Conservation (phyloP, 805 yeast species). For the Cyberlindnera petersonii region DNA sequence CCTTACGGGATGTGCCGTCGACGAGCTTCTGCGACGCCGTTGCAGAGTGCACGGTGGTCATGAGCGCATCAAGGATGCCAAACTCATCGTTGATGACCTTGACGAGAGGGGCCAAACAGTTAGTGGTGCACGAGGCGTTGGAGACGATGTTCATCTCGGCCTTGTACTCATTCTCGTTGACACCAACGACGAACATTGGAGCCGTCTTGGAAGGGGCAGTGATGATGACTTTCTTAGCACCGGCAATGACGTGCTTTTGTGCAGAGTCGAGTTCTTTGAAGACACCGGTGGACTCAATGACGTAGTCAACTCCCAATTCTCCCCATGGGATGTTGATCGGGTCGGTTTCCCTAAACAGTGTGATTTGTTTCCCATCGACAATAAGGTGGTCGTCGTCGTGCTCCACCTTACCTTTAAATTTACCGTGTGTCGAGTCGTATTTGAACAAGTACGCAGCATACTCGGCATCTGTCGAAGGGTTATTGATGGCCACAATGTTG, state of each 20-base stretch:
- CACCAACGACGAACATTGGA: constrained; percentile 73
- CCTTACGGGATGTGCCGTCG: constrained; percentile 75
- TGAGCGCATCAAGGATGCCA: constrained; percentile 70
- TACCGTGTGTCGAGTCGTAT: constrained; percentile 71
- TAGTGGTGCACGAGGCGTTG: constrained; percentile 72
- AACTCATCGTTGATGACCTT: constrained; percentile 61
- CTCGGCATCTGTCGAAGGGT: constrained; percentile 64
- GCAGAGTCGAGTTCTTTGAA: constrained; percentile 63
- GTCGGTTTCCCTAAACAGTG: constrained; percentile 61
- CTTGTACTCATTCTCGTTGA: constrained; percentile 57
- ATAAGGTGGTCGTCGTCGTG: constrained; percentile 48
- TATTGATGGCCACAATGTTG: constrained; percentile 63
- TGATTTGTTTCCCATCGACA: constrained; percentile 48
- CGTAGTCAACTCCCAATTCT: constrained; percentile 55
- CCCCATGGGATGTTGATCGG: constrained; percentile 71
- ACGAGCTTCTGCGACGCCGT: constrained; percentile 73
- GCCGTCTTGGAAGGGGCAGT: constrained; percentile 71
- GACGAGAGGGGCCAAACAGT: constrained; percentile 72
- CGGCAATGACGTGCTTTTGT: constrained; percentile 66
- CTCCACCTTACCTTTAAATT: constrained; percentile 54
- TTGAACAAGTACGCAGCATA: constrained; percentile 74
- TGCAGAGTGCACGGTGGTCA: constrained; percentile 72
- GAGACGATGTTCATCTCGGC: constrained; percentile 56
- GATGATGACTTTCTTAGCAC: constrained; percentile 70
- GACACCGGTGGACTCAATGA: constrained; percentile 70